A percentile compares a stretch with the other conserved stretches of the same genome.
phyloP scores from a whole-genome alignment of 768 basidiomycete species.

The Sistotremastrum niveocremeum region DNA sequence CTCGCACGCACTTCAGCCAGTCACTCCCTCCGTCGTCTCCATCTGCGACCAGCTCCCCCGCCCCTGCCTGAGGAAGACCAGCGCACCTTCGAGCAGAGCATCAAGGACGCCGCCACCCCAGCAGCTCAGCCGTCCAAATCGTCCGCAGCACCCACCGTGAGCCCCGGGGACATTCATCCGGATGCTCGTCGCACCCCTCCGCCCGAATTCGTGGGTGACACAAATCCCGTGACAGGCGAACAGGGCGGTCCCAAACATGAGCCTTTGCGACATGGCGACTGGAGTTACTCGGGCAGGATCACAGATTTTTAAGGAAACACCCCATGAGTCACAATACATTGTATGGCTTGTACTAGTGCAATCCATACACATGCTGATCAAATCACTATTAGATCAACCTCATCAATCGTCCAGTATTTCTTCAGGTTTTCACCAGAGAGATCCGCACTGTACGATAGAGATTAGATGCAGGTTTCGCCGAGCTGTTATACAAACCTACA shows the following conservation, averaged over 20 bases:
- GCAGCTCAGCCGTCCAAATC: slow-evolving; percentile 21
- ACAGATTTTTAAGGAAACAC: slow-evolving; percentile 54
- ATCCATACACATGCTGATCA: no score
- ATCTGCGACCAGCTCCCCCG: slow-evolving; percentile 49
- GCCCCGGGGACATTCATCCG: slow-evolving; percentile 45
- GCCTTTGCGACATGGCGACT: slow-evolving; percentile 67
- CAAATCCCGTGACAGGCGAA: slow-evolving; percentile 76
- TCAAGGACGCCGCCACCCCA: slow-evolving; percentile 36
- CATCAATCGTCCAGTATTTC: no score
- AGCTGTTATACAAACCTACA: no score
- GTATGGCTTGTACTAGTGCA: no score
- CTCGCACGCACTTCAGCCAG: no score
- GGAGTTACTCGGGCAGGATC: slow-evolving; percentile 84
- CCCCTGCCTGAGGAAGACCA: slow-evolving; percentile 65
- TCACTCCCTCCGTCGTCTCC: no score
- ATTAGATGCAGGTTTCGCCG: no score
- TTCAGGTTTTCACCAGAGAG: no score
- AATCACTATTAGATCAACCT: no score
- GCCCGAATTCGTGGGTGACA: slow-evolving; percentile 67
- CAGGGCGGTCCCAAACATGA: slow-evolving; percentile 78
- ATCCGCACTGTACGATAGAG: no score
- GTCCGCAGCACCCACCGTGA: slow-evolving; percentile 20
- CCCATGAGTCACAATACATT: not conserved
- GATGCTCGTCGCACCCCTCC: slow-evolving; percentile 47
- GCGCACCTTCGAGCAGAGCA: slow-evolving; percentile 77